phyloP scores from a whole-genome alignment of 169 alveolate species.

The Plasmodium knowlesi region DNA sequence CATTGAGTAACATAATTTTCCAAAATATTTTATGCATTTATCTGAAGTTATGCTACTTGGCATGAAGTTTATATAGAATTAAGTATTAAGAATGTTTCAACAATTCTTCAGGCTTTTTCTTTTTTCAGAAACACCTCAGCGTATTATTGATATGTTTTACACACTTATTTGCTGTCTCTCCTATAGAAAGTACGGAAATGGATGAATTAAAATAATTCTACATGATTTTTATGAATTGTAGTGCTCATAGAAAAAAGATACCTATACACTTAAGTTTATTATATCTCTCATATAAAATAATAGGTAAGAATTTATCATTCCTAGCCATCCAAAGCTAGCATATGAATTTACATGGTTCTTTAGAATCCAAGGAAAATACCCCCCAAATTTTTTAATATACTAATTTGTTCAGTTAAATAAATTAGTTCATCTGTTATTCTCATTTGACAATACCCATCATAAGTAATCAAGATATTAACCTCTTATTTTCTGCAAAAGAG shows the following conservation, averaged over 20 bases:
- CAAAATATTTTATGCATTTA: neutral
- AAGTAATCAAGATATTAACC: neutral
- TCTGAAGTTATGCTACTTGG: neutral
- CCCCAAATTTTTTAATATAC: neutral
- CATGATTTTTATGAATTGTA: neutral
- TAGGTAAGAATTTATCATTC: neutral
- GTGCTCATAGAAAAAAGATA: neutral
- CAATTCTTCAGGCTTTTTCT: neutral
- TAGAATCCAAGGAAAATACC: neutral
- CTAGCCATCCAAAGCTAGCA: neutral
- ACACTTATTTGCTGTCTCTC: neutral
- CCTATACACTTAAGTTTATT: neutral
- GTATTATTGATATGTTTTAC: neutral
- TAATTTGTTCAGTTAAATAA: neutral
- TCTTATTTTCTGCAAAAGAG: neutral
- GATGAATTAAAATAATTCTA: neutral
- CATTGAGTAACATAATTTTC: neutral
- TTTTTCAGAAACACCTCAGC: neutral
- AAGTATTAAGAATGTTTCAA: neutral
- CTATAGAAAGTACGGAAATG: neutral
- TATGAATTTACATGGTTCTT: neutral
- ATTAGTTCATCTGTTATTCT: neutral
- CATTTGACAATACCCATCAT: neutral
- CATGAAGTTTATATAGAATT: neutral
- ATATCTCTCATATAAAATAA: neutral